Percentiles rank a stretch among this genome's conserved stretches.
Conservation (phyloP, 352 stramenopile genomes). For the Bremia lactucae region DNA sequence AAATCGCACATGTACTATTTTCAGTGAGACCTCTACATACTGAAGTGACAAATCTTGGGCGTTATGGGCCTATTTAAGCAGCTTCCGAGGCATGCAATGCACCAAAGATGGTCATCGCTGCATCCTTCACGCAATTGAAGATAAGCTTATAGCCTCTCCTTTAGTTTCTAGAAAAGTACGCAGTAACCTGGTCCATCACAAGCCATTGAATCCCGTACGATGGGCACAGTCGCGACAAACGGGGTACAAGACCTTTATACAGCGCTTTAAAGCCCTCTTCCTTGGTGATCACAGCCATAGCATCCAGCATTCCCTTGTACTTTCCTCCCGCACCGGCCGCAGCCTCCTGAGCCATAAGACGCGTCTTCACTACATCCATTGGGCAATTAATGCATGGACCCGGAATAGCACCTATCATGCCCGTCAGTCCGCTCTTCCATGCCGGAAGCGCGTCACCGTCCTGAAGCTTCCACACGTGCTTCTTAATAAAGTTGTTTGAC, state of each 20-base stretch:
- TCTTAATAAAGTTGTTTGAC: slow-evolving; percentile 91
- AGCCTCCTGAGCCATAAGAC: slow-evolving; percentile 87
- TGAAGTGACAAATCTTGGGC: too few species aligned
- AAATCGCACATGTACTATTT: too few species aligned
- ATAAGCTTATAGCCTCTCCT: too few species aligned
- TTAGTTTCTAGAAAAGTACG: slow-evolving; percentile 54
- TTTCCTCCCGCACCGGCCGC: slow-evolving; percentile 80
- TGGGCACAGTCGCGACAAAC: slow-evolving; percentile 85
- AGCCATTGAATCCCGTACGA: slow-evolving; percentile 84
- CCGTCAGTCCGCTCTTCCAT: slow-evolving; percentile 93
- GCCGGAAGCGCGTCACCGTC: slow-evolving; percentile 82
- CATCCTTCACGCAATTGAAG: too few species aligned
- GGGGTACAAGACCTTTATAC: slow-evolving; percentile 96
- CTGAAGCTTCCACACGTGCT: slow-evolving; percentile 73
- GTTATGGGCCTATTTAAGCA: too few species aligned
- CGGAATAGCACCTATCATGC: slow-evolving; percentile 81
- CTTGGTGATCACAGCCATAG: slow-evolving; percentile 85
- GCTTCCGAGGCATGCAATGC: too few species aligned
- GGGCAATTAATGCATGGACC: slow-evolving; percentile 85
- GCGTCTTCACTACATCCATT: slow-evolving; percentile 96
- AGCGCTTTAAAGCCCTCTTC: slow-evolving; percentile 91
- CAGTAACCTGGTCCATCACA: slow-evolving; percentile 77
- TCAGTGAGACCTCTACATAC: too few species aligned
- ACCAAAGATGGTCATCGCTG: too few species aligned
- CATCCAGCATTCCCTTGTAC: slow-evolving; percentile 90